These are phyloP conservation scores for Myotisia sp. DNA, from an alignment of 2,329 filamentous ascomycete genomes.

Conservation along the genomic window DNA sequence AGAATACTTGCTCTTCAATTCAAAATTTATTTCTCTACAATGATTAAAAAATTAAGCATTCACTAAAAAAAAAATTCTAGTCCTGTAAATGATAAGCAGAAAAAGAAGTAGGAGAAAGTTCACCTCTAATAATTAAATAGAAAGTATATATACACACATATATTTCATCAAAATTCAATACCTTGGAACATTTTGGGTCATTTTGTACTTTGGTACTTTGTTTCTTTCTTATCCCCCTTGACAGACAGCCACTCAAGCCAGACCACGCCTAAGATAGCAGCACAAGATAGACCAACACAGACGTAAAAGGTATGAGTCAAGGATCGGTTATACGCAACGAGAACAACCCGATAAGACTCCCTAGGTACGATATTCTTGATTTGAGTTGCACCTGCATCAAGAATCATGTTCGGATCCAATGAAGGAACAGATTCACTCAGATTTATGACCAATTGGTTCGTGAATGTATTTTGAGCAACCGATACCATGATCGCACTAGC, in stretches of 20 bases:
- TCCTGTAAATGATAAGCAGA: too few relatives aligned
- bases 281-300: slow-evolving; percentile 6
- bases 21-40: too few relatives aligned
- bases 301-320: slow-evolving; percentile 22
- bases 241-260: slow-evolving; percentile 5
- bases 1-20: too few relatives aligned
- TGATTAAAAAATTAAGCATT: too few relatives aligned
- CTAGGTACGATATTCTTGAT: slow-evolving; percentile 19
- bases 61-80: too few relatives aligned
- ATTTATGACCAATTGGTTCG: slow-evolving; percentile 20
- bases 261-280: not conserved
- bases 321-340: slow-evolving; percentile 25
- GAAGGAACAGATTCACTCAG: slow-evolving; percentile 16
- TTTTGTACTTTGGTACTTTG: too few relatives aligned
- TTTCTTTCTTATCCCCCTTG: too few relatives aligned
- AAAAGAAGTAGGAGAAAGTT: too few relatives aligned
- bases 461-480: slow-evolving; percentile 27
- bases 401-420: slow-evolving; percentile 17
- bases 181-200: too few relatives aligned
- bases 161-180: too few relatives aligned
- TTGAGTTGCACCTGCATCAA: slow-evolving; percentile 26
- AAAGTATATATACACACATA: too few relatives aligned
- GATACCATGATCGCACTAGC: slow-evolving; percentile 27
- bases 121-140: too few relatives aligned
- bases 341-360: slow-evolving; percentile 17